Conservation (phyloP, 495 filamentous ascomycete species). For the Podospora anserina region DNA sequence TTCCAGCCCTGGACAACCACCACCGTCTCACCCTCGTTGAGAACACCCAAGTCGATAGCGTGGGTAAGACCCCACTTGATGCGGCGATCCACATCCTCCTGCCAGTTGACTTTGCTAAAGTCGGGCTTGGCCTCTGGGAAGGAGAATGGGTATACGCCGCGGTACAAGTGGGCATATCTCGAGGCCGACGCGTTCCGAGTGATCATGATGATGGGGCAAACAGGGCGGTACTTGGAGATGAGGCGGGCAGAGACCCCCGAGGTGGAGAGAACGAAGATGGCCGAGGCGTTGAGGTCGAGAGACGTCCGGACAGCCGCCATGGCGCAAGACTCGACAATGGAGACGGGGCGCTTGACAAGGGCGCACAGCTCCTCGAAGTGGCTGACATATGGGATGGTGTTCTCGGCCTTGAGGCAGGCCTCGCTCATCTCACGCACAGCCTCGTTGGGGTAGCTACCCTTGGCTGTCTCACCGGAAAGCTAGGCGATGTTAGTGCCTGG, state of each 20-base stretch:
- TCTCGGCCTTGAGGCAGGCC: constrained; percentile 92
- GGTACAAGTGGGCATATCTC: constrained; percentile 91
- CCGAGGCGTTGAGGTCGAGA: constrained; percentile 92
- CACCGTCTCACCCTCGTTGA: constrained; percentile 78
- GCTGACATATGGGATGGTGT: constrained; percentile 92
- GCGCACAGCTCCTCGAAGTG: constrained; percentile 92
- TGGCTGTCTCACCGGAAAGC: constrained; percentile 95
- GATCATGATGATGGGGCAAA: constrained; percentile 98
- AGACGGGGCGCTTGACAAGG: constrained; percentile 74
- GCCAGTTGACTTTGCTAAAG: constrained; percentile 85
- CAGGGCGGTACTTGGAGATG: constrained; percentile 95
- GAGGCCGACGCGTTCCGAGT: constrained; percentile 80
- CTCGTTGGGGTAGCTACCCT: constrained; percentile 90
- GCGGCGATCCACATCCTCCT: constrained; percentile 95
- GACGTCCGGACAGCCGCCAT: constrained; percentile 94
- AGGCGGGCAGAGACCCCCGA: constrained; percentile 87
- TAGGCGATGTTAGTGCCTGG: constrained; percentile 6
- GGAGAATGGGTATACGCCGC: constrained; percentile 94
- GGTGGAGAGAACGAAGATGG: constrained; percentile 91
- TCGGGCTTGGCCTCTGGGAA: constrained; percentile 92
- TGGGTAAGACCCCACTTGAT: constrained; percentile 90
- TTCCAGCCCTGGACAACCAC: constrained; percentile 96
- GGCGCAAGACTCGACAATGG: constrained; percentile 84
- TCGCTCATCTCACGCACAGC: constrained; percentile 97
- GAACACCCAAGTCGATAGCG: constrained; percentile 78